phyloP scores from a whole-genome alignment of 768 basidiomycete genomes.

The Naganishia kalamii region DNA sequence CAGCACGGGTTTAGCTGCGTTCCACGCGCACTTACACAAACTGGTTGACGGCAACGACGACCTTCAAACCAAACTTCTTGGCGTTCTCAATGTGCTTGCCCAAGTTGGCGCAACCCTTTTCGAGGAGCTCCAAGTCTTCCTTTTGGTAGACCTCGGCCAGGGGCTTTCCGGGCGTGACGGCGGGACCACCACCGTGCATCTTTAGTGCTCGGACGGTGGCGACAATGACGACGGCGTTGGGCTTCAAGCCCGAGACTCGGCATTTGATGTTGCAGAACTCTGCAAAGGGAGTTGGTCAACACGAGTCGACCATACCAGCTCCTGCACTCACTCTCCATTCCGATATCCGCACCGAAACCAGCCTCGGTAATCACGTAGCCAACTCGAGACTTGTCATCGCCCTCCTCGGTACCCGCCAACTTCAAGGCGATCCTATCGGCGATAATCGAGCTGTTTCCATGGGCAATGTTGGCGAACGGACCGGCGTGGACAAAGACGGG shows the following conservation, averaged over 20 bases:
- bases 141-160: slow-evolving; percentile 88
- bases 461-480: slow-evolving; percentile 98
- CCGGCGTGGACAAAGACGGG: slow-evolving; percentile 99
- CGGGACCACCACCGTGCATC: slow-evolving; percentile 98
- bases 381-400: slow-evolving; percentile 68
- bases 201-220: slow-evolving; percentile 91
- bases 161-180: slow-evolving; percentile 90
- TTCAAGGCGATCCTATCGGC: slow-evolving; percentile 97
- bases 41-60: slow-evolving; percentile 88
- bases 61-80: slow-evolving; percentile 92
- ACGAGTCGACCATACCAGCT: background rate
- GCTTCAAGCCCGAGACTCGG: slow-evolving; percentile 80
- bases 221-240: slow-evolving; percentile 90
- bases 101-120: slow-evolving; percentile 87
- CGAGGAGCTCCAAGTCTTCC: slow-evolving; percentile 81
- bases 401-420: slow-evolving; percentile 88
- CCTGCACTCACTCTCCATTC: slow-evolving; percentile 45
- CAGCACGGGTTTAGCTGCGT: background rate
- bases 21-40: slow-evolving; percentile 65
- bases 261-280: slow-evolving; percentile 99
- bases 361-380: slow-evolving; percentile 98
- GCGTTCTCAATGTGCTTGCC: slow-evolving; percentile 89
- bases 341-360: slow-evolving; percentile 98
- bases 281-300: slow-evolving; percentile 49
- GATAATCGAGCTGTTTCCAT: slow-evolving; percentile 93